Base-by-base conservation (phyloP, 345 rosid species). In the Gossypium arboreum region DNA sequence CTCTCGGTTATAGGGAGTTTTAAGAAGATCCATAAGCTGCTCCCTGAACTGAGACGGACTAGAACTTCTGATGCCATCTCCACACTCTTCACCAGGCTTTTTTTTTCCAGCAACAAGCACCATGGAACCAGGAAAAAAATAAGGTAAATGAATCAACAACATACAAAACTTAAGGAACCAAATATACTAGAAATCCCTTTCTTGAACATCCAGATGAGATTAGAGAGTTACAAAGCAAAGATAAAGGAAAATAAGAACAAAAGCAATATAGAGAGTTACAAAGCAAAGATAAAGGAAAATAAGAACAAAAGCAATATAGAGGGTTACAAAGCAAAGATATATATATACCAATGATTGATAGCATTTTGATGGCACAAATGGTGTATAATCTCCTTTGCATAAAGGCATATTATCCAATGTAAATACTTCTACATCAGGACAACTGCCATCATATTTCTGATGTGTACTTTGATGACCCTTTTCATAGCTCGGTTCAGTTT, bases 401-500 rank as follows among this genome's bases (percentile, higher is more conserved):
- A 78, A 77, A 25, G 81, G 85, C 78, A 79, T 67, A 24, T 59
- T 2, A 60, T 85, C 88, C 79, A 85, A 6, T 47, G 75, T 79
- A 73, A 87, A 58, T 13, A 86, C 82, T 71, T 86, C 91, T 17
- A 85, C 83, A 81, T 91, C 91, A 12, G 85, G 86, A 80, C 74
- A 51, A 57, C 65, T 82, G 63, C 54, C 77, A 51, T 51, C 73
- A 61, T 82, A 71, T 44, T 73, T 82, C 70, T 68, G 85, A 73
- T 83, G 62, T 34, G 79, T 72, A 44, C 82, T 77, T 78, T 29
- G 41, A 48, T 51, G 43, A 55, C 74, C 84, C 76, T n/a, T 74
- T 65, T 75, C 73, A 79, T 81, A 47, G 6, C 22, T 60, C 15
- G 69, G 41, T 56, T 73, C 74, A 11, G 61, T 3, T 51, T 27